Evolutionary conservation across 2,329 filamentous ascomycete genomes (phyloP), one percentile per base, ranked within the genome.

Genomic region (Helotiales sp.): DNA sequence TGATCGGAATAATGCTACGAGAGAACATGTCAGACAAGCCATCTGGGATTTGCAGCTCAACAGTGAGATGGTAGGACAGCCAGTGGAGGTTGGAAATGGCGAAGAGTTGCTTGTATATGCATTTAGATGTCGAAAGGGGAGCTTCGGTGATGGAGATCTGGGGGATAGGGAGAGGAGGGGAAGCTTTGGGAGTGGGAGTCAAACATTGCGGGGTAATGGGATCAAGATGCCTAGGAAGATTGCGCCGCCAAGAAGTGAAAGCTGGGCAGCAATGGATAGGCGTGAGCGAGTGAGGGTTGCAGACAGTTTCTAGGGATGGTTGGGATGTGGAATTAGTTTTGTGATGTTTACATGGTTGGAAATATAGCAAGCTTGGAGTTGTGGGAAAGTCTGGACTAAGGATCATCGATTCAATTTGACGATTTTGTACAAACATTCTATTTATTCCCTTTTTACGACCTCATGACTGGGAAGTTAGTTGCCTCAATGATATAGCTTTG

Each of bases 91-190:
- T 7, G 59, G 59, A 5, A 46, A 61, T 52, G 31, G 34, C 17
- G 46, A 48, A 8, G 59, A 61, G 38, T 30, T 59, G 22, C 36
- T 61, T 5, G 31, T 61, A n/a, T 61, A 61, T 42, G 56, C 59
- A 3, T 61, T 61, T 29, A 38, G 50, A 17, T 54, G 54, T 13
- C 52, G 50, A 19, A 61, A 56, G 22, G 46, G 22, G 27, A 31
- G 33, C 12, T 44, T 10, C 5, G 27, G 40, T 9, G 38, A 42
- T 13, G 22, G n/a, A n/a, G n/a, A n/a, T n/a, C n/a, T n/a, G n/a
- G n/a, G n/a, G n/a, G n/a, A 9, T 19, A 17, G 8, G 36, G 38
- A 25, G 19, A 24, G 38, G 22, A 44, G 10, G 22, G 19, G 40
- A 13, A 38, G 34, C 13, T 9, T 19, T 44, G 40, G 19, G 9